phyloP scores from a whole-genome alignment of 106 monocot genomes.

The Dendrobium catenatum region DNA sequence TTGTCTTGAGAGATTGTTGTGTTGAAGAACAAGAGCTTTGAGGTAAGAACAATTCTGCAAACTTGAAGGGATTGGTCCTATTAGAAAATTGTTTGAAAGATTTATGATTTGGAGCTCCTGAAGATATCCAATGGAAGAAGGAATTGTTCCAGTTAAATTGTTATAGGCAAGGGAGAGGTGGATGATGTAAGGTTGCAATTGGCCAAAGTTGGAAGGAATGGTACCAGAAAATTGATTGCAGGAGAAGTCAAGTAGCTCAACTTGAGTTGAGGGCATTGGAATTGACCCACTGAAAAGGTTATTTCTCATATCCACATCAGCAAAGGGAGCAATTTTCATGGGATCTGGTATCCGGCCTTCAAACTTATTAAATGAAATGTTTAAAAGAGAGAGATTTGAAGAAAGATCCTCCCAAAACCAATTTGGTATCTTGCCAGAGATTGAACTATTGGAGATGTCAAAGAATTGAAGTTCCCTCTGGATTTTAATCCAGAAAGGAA shows the following conservation, averaged over 20 bases:
- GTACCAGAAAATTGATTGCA: conserved; percentile 1
- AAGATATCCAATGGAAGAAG: too few species aligned
- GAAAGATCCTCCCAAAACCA: background rate
- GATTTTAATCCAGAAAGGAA: background rate
- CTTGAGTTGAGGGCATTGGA: conserved; percentile 4
- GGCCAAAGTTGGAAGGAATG: background rate
- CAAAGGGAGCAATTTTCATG: background rate
- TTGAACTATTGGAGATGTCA: too few species aligned
- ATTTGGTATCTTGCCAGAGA: background rate
- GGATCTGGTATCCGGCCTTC: conserved; percentile 19
- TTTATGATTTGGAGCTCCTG: too few species aligned
- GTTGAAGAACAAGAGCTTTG: too few species aligned
- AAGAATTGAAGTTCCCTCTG: too few species aligned
- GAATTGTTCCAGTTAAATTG: too few species aligned
- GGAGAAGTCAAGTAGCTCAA: background rate
- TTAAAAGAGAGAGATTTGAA: background rate
- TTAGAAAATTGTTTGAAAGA: too few species aligned
- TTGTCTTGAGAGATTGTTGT: too few species aligned
- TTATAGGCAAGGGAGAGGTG: too few species aligned
- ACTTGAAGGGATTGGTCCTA: too few species aligned
- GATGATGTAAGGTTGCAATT: too few species aligned
- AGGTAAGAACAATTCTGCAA: too few species aligned
- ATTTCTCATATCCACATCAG: conserved; percentile 2
- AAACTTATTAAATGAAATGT: conserved; percentile 28
- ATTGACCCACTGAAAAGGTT: conserved; percentile 3